Conservation (phyloP, 257 asterid species). For the Gardenia jasminoides region DNA sequence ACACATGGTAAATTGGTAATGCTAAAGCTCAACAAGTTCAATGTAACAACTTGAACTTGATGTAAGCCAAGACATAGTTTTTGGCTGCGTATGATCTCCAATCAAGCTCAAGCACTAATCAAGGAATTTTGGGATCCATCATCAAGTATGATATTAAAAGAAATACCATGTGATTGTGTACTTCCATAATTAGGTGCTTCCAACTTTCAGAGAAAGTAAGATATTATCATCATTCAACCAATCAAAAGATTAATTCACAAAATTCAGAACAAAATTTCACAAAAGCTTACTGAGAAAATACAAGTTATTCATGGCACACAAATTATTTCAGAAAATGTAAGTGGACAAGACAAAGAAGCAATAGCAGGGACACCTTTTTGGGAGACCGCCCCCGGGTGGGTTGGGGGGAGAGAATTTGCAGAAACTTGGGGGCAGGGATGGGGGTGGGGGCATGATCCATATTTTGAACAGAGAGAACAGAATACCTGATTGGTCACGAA, state of each 20-base stretch:
- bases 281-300: not conserved
- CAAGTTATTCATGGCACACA: not conserved
- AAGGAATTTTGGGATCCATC: not conserved
- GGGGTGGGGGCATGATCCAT: not conserved
- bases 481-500: slow-evolving; percentile 78
- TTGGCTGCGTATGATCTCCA: not conserved
- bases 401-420: no score
- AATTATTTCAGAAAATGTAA: not conserved
- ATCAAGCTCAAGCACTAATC: not conserved
- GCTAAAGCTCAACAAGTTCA: not conserved
- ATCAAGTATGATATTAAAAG: not conserved
- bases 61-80: not conserved
- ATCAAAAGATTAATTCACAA: no score
- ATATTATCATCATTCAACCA: no score
- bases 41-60: not conserved
- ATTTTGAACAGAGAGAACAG: slow-evolving; percentile 4
- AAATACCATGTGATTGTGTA: not conserved
- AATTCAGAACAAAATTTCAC: not conserved
- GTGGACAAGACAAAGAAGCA: not conserved
- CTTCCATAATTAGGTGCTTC: not conserved
- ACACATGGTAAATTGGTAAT: not conserved
- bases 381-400: no score
- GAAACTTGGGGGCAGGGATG: no score
- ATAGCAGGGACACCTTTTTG: not conserved
- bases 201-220: not conserved